Evolutionary conservation across 2,329 filamentous ascomycete genomes (phyloP), one percentile per base, ranked within the genome.

Genomic region (Pseudopithomyces chartarum): DNA sequence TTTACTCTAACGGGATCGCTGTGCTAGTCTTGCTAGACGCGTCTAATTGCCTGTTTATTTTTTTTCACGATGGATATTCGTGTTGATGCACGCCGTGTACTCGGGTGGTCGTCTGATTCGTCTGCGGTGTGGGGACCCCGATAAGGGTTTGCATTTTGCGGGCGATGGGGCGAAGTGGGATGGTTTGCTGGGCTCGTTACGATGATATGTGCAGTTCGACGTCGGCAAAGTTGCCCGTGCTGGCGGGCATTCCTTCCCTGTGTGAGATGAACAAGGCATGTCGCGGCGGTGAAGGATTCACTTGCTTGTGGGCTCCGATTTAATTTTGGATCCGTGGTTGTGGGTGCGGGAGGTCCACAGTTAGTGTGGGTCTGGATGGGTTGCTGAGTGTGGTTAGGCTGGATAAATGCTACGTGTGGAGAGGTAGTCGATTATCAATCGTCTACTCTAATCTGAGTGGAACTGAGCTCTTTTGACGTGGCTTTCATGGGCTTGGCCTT

Each of bases 61-160:
- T 6, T 26, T 32, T 38, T 39, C 7, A 23, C 19, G 15, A 26
- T 39, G 33, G 32, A 33, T 34, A 13, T 19, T n/a, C n/a, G 12
- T 33, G 7, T 17, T 23, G 12, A 17, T 17, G 29, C 34, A 5
- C 2, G n/a, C 22, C 26, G 10, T 29, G 26, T 29, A 29, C 8
- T 29, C 26, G n/a, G 19, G 5, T 22, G 1, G 3, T 13, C 11
- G 15, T 23, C 15, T 19, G 7, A 39, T 48, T 48, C 32, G 46
- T 20, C 33, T 17, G 12, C 6, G n/a, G 15, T 23, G 46, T 48
- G 46, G 46, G 20, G 36, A 48, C 46, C n/a, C 12, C 12, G 46
- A 48, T 48, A 48, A 48, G 46, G 20, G 19, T 48, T 17, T 48
- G 46, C 46, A 48, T 48, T 48, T 48, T 48, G 33, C 46, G 8